Conservation (phyloP, 2,329 filamentous ascomycete genomes). For the Onygena corvina region DNA sequence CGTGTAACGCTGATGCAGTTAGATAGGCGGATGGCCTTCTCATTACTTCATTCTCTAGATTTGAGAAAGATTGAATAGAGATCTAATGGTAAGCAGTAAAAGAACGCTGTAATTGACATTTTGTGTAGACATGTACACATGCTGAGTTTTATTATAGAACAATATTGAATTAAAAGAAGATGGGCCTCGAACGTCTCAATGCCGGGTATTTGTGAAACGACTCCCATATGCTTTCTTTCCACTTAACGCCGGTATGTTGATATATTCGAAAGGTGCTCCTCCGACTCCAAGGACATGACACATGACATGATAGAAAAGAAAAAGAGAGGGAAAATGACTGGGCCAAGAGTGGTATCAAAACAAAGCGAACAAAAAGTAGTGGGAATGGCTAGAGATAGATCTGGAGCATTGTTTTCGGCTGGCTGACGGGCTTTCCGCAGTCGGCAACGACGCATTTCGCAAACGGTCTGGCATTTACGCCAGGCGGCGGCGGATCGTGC, state of each 20-base stretch:
- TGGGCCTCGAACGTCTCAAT: neutral
- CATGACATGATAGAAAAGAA: too few species aligned
- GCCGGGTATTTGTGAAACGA: neutral
- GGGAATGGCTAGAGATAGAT: constrained; percentile 32
- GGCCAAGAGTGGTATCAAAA: constrained; percentile 4
- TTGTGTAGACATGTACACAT: neutral
- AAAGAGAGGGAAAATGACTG: constrained; percentile 6
- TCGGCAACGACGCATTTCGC: constrained; percentile 33
- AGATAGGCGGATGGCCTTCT: too few species aligned
- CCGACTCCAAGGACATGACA: constrained; percentile 3
- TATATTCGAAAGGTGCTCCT: neutral
- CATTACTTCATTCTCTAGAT: too few species aligned
- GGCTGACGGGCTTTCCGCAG: constrained; percentile 32
- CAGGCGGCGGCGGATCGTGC: constrained; percentile 14
- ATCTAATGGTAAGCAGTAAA: neutral
- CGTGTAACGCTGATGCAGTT: too few species aligned
- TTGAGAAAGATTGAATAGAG: too few species aligned
- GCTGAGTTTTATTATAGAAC: neutral
- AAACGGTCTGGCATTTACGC: constrained; percentile 28
- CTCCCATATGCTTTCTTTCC: neutral
- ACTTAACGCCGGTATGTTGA: neutral
- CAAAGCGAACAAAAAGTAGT: constrained; percentile 17
- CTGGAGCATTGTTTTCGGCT: constrained; percentile 35
- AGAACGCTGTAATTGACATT: neutral
- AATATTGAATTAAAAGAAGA: neutral